Conservation (phyloP, 2,329 filamentous ascomycete genomes). For the Colletotrichum noveboracense region DNA sequence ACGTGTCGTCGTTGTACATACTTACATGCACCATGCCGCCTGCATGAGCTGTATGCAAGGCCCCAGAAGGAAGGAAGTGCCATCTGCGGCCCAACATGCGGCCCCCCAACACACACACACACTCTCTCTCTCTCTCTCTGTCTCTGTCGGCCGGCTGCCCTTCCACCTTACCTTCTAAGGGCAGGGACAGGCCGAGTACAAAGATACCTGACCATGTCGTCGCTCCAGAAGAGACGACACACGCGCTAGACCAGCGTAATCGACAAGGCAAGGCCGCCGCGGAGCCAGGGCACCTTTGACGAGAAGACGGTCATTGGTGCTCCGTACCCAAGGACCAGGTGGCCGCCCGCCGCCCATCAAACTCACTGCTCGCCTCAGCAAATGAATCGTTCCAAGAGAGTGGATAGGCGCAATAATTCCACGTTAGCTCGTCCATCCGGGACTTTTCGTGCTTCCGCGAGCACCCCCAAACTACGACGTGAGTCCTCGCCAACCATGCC, state of each 20-base stretch:
- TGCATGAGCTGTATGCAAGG: conserved; percentile 21
- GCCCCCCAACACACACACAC: conserved; percentile 8
- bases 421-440: background rate
- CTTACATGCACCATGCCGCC: conserved; percentile 13
- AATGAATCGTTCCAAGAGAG: conserved; percentile 16
- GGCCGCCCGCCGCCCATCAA: background rate
- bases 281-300: background rate
- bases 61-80: conserved; percentile 16
- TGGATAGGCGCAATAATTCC: conserved; percentile 8
- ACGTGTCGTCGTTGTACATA: conserved; percentile 9
- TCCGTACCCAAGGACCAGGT: background rate
- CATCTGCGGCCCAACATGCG: conserved; percentile 19
- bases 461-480: background rate
- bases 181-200: conserved; percentile 11
- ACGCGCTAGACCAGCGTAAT: background rate
- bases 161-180: background rate
- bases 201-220: background rate
- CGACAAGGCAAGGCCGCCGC: background rate
- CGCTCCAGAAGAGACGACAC: conserved; percentile 5
- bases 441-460: conserved; percentile 14
- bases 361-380: conserved; percentile 7
- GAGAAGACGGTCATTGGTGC: background rate
- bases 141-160: background rate
- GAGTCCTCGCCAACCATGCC: background rate
- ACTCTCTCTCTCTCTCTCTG: background rate